Evolutionary conservation across 1,284 basidiomycete species (phyloP).

Genomic region (Boletus sp.): DNA sequence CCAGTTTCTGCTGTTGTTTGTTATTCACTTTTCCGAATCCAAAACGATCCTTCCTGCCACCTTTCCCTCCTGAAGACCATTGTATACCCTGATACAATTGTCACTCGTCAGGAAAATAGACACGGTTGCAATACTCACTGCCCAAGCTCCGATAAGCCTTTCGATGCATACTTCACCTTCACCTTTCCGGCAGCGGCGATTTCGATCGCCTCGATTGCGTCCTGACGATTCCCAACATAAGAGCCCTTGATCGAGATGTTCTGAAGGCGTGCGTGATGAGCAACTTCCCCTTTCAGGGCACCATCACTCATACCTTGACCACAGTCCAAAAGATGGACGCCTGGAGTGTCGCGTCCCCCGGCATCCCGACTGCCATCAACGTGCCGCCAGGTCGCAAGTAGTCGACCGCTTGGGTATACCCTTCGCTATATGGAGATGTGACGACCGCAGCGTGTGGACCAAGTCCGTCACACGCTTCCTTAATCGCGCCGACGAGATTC

Average conservation of each 20-base stretch:
- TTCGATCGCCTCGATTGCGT: slow-evolving; percentile 67
- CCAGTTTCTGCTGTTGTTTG: background rate
- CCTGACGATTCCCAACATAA: slow-evolving; percentile 75
- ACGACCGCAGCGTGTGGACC: slow-evolving; percentile 78
- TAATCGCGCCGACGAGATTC: slow-evolving; percentile 60
- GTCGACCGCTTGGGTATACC: slow-evolving; percentile 68
- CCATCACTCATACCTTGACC: slow-evolving; percentile 41
- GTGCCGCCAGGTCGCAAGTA: slow-evolving; percentile 63
- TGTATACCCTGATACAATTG: slow-evolving; percentile 43
- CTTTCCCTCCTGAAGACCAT: slow-evolving; percentile 51
- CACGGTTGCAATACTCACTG: slow-evolving; percentile 35
- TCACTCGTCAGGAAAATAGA: background rate
- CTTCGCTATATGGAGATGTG: slow-evolving; percentile 54
- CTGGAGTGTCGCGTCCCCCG: slow-evolving; percentile 54
- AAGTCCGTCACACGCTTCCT: slow-evolving; percentile 60
- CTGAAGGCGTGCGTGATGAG: slow-evolving; percentile 18
- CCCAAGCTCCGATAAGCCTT: slow-evolving; percentile 52
- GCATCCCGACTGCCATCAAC: slow-evolving; percentile 75
- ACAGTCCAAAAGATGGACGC: slow-evolving; percentile 77
- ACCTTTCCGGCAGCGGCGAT: slow-evolving; percentile 69
- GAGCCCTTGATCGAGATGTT: slow-evolving; percentile 67
- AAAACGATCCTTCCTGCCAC: slow-evolving; percentile 64
- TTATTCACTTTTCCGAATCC: slow-evolving; percentile 37
- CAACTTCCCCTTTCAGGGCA: too few species aligned
- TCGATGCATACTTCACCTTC: slow-evolving; percentile 51